A percentile compares a stretch with the other conserved stretches of the same genome.
Evolutionary conservation across 441 rosid genomes (phyloP).

Genomic region (Populus hybrid): DNA sequence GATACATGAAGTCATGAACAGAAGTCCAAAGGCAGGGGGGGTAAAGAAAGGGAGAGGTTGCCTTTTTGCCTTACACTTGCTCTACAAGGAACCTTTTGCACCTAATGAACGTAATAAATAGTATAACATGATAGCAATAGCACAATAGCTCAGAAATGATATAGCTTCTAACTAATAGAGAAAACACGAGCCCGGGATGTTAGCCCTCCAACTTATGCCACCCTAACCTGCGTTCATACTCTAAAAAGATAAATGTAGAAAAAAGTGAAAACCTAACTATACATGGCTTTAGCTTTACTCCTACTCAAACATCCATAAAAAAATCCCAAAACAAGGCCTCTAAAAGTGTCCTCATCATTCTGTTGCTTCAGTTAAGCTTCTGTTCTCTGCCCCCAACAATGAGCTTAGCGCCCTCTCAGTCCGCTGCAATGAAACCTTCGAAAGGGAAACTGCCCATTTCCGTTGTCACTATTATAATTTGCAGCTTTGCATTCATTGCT

Average conservation of each 20-base stretch:
- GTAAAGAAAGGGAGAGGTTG: background rate
- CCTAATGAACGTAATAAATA: conserved; percentile 9
- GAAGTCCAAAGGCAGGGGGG: background rate
- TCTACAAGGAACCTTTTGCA: conserved; percentile 12
- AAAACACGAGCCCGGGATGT: conserved; percentile 36
- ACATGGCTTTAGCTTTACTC: conserved; percentile 76
- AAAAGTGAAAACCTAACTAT: conserved; percentile 16
- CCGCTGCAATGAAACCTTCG: conserved; percentile 42
- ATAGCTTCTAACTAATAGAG: conserved; percentile 1
- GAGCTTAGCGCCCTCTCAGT: conserved; percentile 30
- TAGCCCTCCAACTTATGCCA: conserved; percentile 37
- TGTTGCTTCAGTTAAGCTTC: conserved; percentile 21
- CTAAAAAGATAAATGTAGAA: background rate
- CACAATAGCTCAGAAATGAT: conserved; percentile 13
- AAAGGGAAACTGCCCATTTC: conserved; percentile 59
- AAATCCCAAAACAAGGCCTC: background rate
- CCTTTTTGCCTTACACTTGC: background rate
- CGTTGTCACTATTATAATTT: conserved; percentile 36
- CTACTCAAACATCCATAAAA: conserved; percentile 53
- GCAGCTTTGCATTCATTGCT: conserved; percentile 48
- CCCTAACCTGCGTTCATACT: conserved; percentile 31
- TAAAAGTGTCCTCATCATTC: conserved; percentile 20
- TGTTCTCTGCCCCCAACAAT: conserved; percentile 12
- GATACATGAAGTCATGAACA: background rate
- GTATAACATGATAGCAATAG: conserved; percentile 15